Conservation (phyloP, 495 filamentous ascomycete genomes). For the Talaromyces proteolyticus region DNA sequence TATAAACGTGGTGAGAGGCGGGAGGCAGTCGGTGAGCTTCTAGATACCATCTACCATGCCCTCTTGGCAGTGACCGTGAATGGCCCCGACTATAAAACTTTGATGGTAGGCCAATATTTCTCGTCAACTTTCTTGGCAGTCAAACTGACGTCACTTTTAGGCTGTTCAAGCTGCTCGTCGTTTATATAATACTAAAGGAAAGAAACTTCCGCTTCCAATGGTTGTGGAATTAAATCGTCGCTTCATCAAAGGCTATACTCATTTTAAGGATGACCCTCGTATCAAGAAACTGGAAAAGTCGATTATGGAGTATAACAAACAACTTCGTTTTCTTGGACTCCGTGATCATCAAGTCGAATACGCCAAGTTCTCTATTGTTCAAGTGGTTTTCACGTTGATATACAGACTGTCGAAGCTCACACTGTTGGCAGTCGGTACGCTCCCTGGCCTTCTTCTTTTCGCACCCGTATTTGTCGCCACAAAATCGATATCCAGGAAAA, state of each 20-base stretch:
- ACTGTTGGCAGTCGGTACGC: conserved; percentile 70
- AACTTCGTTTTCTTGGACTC: conserved; percentile 77
- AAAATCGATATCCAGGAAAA: conserved; percentile 84
- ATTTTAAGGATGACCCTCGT: conserved; percentile 86
- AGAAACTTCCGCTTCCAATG: conserved; percentile 88
- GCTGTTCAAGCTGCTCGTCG: conserved; percentile 89
- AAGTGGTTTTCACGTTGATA: conserved; percentile 68
- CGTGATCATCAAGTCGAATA: conserved; percentile 96
- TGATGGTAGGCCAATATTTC: conserved; percentile 60
- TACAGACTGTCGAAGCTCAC: conserved; percentile 74
- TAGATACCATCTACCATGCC: conserved; percentile 81
- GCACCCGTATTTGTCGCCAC: conserved; percentile 84
- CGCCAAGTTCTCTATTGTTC: conserved; percentile 70
- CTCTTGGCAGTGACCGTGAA: conserved; percentile 88
- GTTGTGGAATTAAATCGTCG: conserved; percentile 95
- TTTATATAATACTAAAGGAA: conserved; percentile 88
- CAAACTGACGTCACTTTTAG: conserved; percentile 22
- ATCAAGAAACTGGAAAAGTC: conserved; percentile 73
- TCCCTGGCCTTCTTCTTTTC: conserved; percentile 86
- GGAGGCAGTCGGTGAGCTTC: conserved; percentile 72
- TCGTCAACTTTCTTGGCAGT: not conserved
- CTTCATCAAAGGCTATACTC: conserved; percentile 83
- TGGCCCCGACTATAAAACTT: conserved; percentile 90
- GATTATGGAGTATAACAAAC: conserved; percentile 82
- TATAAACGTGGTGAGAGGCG: conserved; percentile 78